A percentile compares a stretch with the other conserved stretches of the same genome.
Conservation (phyloP, 2,329 filamentous ascomycete genomes). For the Cladophialophora immunda region DNA sequence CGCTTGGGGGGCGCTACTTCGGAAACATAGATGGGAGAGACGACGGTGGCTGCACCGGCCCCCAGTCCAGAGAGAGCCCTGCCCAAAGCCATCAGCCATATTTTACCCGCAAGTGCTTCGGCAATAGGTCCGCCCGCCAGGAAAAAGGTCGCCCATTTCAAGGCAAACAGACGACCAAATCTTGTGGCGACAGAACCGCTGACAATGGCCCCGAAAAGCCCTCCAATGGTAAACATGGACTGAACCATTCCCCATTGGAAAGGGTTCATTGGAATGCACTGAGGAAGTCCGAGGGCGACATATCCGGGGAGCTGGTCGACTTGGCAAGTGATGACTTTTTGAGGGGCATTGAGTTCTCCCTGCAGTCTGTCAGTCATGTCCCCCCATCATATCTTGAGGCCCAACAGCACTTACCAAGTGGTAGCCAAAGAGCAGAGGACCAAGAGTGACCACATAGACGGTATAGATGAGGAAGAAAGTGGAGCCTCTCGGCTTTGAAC, state of each 20-base stretch:
- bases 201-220: conserved; percentile 80
- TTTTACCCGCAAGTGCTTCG: conserved; percentile 75
- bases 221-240: conserved; percentile 90
- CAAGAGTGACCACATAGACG: conserved; percentile 78
- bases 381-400: conserved; percentile 1
- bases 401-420: conserved; percentile 71
- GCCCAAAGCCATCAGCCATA: conserved; percentile 74
- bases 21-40: conserved; percentile 93
- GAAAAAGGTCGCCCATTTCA: conserved; percentile 79
- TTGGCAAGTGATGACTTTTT: conserved; percentile 89
- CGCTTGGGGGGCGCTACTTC: conserved; percentile 81
- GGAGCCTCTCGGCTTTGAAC: conserved; percentile 5
- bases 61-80: conserved; percentile 82
- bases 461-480: conserved; percentile 69
- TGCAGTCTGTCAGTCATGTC: conserved; percentile 59
- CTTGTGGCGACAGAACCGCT: conserved; percentile 81
- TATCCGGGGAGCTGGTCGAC: conserved; percentile 59
- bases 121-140: conserved; percentile 79
- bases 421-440: conserved; percentile 92
- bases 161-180: conserved; percentile 77
- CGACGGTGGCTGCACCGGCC: conserved; percentile 87
- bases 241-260: conserved; percentile 85
- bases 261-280: conserved; percentile 89
- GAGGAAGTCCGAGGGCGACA: conserved; percentile 50
- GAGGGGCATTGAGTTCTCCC: conserved; percentile 94